These are phyloP conservation scores for Diaporthe batatas DNA, from an alignment of 2,329 filamentous ascomycete genomes.

Conservation along the genomic window DNA sequence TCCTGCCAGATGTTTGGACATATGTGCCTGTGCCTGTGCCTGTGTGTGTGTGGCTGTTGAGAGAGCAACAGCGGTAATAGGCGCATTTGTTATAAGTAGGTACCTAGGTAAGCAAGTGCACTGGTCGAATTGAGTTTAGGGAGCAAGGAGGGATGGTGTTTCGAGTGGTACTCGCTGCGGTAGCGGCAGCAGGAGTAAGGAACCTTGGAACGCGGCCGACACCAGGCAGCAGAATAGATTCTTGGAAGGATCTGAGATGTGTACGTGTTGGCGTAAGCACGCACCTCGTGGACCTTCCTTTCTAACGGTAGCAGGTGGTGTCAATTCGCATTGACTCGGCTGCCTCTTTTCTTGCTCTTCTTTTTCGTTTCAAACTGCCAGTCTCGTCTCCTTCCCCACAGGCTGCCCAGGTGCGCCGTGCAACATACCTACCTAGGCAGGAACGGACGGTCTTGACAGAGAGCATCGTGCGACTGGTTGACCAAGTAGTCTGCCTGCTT, in stretches of 20 bases:
- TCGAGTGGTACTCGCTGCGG: conserved; percentile 19
- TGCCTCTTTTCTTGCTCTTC: background rate
- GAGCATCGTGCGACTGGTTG: background rate
- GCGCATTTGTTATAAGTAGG: too few species aligned
- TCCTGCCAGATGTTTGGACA: background rate
- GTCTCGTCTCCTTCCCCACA: background rate
- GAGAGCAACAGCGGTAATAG: too few species aligned
- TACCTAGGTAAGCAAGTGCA: background rate
- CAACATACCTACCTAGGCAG: too few species aligned
- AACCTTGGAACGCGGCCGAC: conserved; percentile 9
- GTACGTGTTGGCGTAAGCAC: conserved; percentile 19
- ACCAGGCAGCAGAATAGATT: conserved; percentile 38
- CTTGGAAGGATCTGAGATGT: conserved; percentile 26
- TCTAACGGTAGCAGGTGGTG: background rate
- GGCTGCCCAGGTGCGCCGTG: background rate
- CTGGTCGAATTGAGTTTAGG: conserved; percentile 22
- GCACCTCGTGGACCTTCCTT: background rate
- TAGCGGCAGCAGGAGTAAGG: conserved; percentile 17
- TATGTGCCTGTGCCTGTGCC: background rate
- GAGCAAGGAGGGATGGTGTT: conserved; percentile 12
- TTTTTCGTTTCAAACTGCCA: background rate
- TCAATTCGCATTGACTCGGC: background rate
- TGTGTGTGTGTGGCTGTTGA: background rate
- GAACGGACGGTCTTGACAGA: background rate
- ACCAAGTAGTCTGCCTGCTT: conserved; percentile 3